A percentile compares a stretch with the other conserved stretches of the same genome.
Evolutionary conservation across 495 filamentous ascomycete genomes (phyloP).

Genomic region (Hyaloscypha variabilis): DNA sequence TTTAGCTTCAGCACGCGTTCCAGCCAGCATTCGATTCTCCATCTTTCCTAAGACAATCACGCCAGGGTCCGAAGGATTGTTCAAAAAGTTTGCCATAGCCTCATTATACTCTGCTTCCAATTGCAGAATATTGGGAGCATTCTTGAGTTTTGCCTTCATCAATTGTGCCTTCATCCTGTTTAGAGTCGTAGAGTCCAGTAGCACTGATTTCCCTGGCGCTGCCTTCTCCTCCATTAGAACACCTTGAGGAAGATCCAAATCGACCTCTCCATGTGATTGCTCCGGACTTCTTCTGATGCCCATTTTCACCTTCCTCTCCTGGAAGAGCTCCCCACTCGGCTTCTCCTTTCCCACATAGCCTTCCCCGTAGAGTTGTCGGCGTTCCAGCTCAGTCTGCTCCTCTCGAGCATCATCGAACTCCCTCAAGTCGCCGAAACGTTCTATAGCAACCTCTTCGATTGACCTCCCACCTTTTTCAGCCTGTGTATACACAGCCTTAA

Average conservation of each 20-base stretch:
- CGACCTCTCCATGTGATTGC: conserved; percentile 46
- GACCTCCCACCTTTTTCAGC: conserved; percentile 70
- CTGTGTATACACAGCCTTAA: conserved; percentile 81
- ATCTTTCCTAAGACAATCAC: conserved; percentile 84
- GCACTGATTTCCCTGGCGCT: conserved; percentile 44
- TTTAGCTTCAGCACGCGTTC: conserved; percentile 76
- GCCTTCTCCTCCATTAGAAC: conserved; percentile 39
- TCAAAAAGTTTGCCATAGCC: conserved; percentile 62
- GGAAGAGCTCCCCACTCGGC: conserved; percentile 84
- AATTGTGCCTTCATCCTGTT: conserved; percentile 91
- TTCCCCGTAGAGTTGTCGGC: conserved; percentile 80
- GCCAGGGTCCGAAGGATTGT: conserved; percentile 56
- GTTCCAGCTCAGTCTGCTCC: conserved; percentile 90
- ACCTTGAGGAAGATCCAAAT: conserved; percentile 44
- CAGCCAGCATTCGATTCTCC: conserved; percentile 85
- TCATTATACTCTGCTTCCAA: conserved; percentile 86
- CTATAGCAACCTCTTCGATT: conserved; percentile 79
- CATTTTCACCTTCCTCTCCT: conserved; percentile 61
- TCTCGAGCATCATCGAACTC: conserved; percentile 94
- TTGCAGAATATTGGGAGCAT: conserved; percentile 68
- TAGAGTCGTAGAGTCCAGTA: conserved; percentile 73
- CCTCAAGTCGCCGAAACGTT: conserved; percentile 79
- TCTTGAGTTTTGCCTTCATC: conserved; percentile 88
- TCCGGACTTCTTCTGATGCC: conserved; percentile 42
- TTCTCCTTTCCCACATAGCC: conserved; percentile 87